phyloP scores from a whole-genome alignment of 441 rosid species.

The Pelargonium australe region DNA sequence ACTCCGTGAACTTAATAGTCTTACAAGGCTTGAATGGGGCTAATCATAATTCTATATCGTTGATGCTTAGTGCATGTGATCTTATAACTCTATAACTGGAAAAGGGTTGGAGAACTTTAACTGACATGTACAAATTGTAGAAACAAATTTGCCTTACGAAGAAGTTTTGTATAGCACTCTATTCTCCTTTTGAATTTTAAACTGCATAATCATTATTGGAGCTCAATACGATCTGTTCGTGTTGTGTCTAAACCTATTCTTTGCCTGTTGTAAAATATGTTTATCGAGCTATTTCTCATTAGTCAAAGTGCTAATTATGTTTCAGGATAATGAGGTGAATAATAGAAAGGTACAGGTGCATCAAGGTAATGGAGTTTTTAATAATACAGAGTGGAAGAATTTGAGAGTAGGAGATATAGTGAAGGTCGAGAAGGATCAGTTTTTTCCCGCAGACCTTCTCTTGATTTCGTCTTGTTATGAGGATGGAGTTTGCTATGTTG shows the following conservation, averaged over 20 bases:
- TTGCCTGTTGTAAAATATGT: background rate
- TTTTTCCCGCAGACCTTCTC: constrained; percentile 68
- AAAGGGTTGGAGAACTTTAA: constrained; percentile 3
- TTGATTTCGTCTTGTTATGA: constrained; percentile 57
- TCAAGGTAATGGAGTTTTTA: constrained; percentile 37
- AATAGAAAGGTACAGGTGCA: constrained; percentile 52
- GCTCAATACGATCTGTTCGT: no score
- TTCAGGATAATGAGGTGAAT: constrained; percentile 58
- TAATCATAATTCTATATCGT: no score
- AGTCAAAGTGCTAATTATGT: background rate
- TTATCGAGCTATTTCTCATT: no score
- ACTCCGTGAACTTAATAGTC: no score
- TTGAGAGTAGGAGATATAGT: constrained; percentile 65
- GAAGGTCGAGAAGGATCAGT: constrained; percentile 58
- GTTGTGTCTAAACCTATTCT: no score
- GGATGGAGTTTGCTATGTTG: constrained; percentile 63
- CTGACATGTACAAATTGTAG: no score
- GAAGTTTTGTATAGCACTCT: no score
- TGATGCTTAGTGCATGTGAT: no score
- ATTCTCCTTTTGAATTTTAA: no score
- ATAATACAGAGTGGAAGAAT: constrained; percentile 46
- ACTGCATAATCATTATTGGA: no score
- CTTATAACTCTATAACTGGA: background rate
- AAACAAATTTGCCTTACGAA: no score
- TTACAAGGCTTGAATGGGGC: no score